Conservation (phyloP, 2,329 filamentous ascomycete species). For the Colletotrichum lindemuthianum region DNA sequence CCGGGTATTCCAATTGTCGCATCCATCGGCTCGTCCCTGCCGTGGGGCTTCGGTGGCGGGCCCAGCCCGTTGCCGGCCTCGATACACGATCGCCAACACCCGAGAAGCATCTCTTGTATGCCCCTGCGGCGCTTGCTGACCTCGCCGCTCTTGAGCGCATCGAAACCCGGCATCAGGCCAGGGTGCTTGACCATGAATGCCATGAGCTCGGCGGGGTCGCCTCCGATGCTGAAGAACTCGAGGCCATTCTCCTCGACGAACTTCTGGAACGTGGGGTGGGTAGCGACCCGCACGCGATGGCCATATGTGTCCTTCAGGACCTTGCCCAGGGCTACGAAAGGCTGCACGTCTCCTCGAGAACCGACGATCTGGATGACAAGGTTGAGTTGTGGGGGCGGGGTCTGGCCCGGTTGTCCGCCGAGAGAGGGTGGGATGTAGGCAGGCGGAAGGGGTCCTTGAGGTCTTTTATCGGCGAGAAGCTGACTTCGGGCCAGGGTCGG, state of each 20-base stretch:
- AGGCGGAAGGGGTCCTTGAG: constrained; percentile 63
- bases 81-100: constrained; percentile 88
- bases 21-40: constrained; percentile 60
- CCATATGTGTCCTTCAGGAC: constrained; percentile 71
- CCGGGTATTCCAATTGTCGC: constrained; percentile 53
- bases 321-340: constrained; percentile 76
- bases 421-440: constrained; percentile 79
- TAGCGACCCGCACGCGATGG: constrained; percentile 79
- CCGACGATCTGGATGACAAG: constrained; percentile 81
- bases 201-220: constrained; percentile 80
- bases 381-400: constrained; percentile 69
- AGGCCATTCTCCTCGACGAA: constrained; percentile 77
- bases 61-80: constrained; percentile 77
- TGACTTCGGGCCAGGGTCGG: constrained; percentile 68
- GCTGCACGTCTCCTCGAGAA: constrained; percentile 79
- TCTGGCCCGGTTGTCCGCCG: constrained; percentile 69
- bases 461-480: constrained; percentile 56
- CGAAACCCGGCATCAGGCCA: constrained; percentile 83
- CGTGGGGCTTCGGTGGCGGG: constrained; percentile 58
- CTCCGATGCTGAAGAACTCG: constrained; percentile 82
- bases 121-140: constrained; percentile 78
- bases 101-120: constrained; percentile 82
- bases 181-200: constrained; percentile 94
- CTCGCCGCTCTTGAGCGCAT: constrained; percentile 80
- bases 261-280: constrained; percentile 73